phyloP scores from a whole-genome alignment of 768 basidiomycete species.

The Thelephora aurantiotincta region DNA sequence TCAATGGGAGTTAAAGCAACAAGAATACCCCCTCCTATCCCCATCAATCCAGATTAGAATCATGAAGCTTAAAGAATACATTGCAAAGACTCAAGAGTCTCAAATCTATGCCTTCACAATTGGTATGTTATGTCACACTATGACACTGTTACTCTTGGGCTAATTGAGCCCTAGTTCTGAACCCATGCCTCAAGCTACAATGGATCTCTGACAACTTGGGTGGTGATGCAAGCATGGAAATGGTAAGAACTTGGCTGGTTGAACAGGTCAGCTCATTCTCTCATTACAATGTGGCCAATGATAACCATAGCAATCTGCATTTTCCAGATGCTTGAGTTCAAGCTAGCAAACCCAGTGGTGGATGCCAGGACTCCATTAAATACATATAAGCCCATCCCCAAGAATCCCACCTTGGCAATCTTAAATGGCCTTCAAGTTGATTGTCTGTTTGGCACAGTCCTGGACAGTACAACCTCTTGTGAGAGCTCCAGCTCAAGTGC shows the following conservation, averaged over 20 bases:
- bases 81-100: neutral
- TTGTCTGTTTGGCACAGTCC: no score
- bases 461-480: no score
- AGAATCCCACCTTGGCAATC: neutral
- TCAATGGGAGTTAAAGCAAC: no score
- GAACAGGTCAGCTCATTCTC: neutral
- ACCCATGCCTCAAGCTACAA: conserved; percentile 3
- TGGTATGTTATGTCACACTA: neutral
- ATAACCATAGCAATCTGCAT: no score
- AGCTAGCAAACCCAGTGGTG: neutral
- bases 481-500: no score
- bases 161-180: neutral
- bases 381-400: no score
- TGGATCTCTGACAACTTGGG: conserved; percentile 4
- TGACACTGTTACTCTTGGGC: neutral
- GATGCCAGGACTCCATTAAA: neutral
- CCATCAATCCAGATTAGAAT: neutral
- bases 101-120: conserved; percentile 1
- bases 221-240: neutral
- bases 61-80: neutral
- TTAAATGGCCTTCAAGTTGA: no score
- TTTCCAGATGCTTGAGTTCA: neutral
- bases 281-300: neutral
- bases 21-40: neutral
- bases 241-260: conserved; percentile 1